These are phyloP conservation scores for Metarhizium rileyi DNA, from an alignment of 2,329 filamentous ascomycete genomes.

Conservation along the genomic window DNA sequence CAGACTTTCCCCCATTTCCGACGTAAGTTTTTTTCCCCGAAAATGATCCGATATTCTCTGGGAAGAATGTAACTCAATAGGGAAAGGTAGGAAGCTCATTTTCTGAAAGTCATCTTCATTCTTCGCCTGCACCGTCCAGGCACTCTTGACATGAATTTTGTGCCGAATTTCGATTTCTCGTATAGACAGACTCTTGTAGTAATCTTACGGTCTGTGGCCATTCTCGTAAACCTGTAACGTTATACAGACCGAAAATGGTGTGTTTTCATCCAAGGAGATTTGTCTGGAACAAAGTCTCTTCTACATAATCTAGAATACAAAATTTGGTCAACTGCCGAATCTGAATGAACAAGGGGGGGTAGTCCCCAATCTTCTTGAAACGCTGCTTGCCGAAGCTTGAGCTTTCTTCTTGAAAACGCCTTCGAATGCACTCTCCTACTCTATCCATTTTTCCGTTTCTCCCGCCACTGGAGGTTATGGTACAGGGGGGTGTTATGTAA, in stretches of 20 bases:
- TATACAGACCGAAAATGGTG: neutral
- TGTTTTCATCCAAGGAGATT: slow-evolving; percentile 24
- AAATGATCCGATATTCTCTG: too few species aligned
- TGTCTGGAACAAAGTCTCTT: slow-evolving; percentile 19
- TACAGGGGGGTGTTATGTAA: slow-evolving; percentile 11
- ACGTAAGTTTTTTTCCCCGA: too few species aligned
- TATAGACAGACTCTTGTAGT: too few species aligned
- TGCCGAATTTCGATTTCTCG: too few species aligned
- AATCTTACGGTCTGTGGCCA: too few species aligned
- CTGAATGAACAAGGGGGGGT: neutral
- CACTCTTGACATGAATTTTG: too few species aligned
- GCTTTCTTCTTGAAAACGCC: slow-evolving; percentile 25
- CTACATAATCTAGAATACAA: slow-evolving; percentile 23
- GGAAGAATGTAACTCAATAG: too few species aligned
- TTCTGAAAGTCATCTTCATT: too few species aligned
- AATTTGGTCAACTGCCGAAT: neutral
- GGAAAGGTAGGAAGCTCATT: too few species aligned
- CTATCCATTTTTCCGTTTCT: neutral
- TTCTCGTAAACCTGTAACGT: neutral
- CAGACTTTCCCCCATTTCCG: too few species aligned
- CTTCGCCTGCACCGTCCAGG: too few species aligned
- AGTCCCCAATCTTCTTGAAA: slow-evolving; percentile 13
- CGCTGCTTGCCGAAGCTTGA: slow-evolving; percentile 8
- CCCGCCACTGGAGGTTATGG: slow-evolving; percentile 10
- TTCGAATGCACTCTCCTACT: slow-evolving; percentile 23